Base-by-base conservation (phyloP, 495 filamentous ascomycete genomes). In the Immersiella caudata region DNA sequence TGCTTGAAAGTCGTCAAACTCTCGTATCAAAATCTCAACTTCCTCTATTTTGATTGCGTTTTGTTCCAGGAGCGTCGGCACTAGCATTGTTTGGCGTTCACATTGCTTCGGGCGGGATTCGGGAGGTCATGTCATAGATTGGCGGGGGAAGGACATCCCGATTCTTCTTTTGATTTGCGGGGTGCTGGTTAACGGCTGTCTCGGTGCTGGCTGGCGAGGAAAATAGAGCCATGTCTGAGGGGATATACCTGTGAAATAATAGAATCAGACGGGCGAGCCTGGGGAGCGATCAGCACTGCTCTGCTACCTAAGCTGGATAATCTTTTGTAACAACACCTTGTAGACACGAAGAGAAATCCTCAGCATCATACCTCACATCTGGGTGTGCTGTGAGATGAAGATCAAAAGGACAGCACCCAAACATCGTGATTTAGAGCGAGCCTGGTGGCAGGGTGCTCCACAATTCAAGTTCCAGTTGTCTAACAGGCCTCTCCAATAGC, bases 1-100 rank as follows among this genome's bases (percentile, higher is more conserved):
- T 5, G 22, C 27, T 33, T 27, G 7, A 26, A 12, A 1, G 6
- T 35, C 7, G 26, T 6, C 9, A 33, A 33, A 59, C 18, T 16
- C 11, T 3, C 22, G 6, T 29, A 27, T 27, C 26, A 14, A 22
- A 4, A 59, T 59, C 56, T 59, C 56, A 33, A 33, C 56, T 59
- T 59, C 14, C 12, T 55, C 21, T 6, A 59, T 59, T 20, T 59
- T 59, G 40, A 46, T 59, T 33, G 5, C 16, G 3, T 55, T 59
- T 20, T 33, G 9, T 59, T 29, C 2, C 7, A 9, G 56, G 54
- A 6, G 56, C 56, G 22, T 27, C 26, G 24, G 22, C 33, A 21
- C 25, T 59, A 59, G 56, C 56, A 59, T 59, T n/a, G 56, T 59
- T 59, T 59, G 56, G 56, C 56, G 56, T 59, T 59, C 40, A 6